Conservation (phyloP, 2,329 filamentous ascomycete species). For the Sporothrix luriei region DNA sequence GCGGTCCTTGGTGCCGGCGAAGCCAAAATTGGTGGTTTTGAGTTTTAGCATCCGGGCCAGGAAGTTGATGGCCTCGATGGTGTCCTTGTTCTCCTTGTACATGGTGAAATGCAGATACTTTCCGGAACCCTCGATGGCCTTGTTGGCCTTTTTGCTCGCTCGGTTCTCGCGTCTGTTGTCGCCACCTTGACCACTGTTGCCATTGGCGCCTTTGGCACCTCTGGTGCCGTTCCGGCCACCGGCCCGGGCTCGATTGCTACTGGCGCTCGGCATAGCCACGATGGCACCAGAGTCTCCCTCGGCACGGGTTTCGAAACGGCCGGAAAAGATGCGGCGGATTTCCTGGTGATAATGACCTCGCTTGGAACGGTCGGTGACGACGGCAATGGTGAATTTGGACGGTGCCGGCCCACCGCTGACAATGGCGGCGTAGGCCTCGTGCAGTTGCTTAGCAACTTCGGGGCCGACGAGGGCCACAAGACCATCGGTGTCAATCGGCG, state of each 20-base stretch:
- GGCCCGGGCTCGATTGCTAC: constrained; percentile 24
- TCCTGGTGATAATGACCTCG: constrained; percentile 57
- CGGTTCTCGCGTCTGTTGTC: constrained; percentile 35
- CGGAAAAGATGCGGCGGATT: constrained; percentile 79
- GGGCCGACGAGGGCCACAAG: constrained; percentile 48
- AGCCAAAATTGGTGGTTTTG: constrained; percentile 71
- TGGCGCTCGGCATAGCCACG: constrained; percentile 53
- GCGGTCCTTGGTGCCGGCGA: constrained; percentile 87
- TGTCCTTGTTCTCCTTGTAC: constrained; percentile 97
- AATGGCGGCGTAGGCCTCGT: constrained; percentile 48
- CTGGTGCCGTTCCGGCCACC: constrained; percentile 36
- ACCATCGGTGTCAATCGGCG: constrained; percentile 21
- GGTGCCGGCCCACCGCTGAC: constrained; percentile 39
- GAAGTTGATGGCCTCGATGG: constrained; percentile 84
- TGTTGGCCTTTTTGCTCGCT: constrained; percentile 26
- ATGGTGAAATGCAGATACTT: constrained; percentile 85
- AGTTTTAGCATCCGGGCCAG: constrained; percentile 73
- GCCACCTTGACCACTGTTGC: constrained; percentile 25
- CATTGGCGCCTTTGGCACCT: constrained; percentile 18
- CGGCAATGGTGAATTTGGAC: constrained; percentile 46
- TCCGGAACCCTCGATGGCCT: constrained; percentile 6
- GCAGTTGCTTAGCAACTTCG: constrained; percentile 47
- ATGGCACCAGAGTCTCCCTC: constrained; percentile 56
- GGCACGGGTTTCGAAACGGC: constrained; percentile 75
- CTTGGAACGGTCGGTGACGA: constrained; percentile 50